These are phyloP conservation scores for Saccharomyces jurei DNA, from an alignment of 805 yeast genomes.

Conservation along the genomic window DNA sequence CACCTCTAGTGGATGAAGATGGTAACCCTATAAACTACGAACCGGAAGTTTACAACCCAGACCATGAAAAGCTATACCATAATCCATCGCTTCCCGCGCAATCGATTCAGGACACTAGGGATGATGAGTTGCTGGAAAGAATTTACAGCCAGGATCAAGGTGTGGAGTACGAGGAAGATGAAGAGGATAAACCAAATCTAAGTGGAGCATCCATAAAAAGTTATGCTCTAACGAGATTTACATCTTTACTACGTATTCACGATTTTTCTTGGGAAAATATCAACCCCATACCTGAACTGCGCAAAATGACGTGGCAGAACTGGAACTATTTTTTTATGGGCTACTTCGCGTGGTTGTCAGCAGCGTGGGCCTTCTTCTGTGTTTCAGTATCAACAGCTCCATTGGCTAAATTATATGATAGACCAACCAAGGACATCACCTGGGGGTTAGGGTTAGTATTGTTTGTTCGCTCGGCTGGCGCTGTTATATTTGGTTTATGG, in stretches of 20 bases:
- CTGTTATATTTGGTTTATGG: constrained; percentile 53
- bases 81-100: constrained; percentile 11
- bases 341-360: constrained; percentile 62
- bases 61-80: constrained; percentile 3
- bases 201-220: constrained; percentile 5
- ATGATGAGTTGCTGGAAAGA: constrained; percentile 7
- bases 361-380: constrained; percentile 63
- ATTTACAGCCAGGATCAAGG: constrained; percentile 5
- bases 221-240: constrained; percentile 21
- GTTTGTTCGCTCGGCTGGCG: constrained; percentile 67
- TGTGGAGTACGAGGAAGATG: constrained; percentile 8
- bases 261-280: constrained; percentile 21
- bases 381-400: constrained; percentile 47
- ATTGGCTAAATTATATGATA: constrained; percentile 43
- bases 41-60: constrained; percentile 2
- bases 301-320: constrained; percentile 31
- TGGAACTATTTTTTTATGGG: constrained; percentile 59
- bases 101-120: constrained; percentile 5
- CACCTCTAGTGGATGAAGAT: constrained; percentile 2
- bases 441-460: constrained; percentile 70
- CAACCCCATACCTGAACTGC: constrained; percentile 40
- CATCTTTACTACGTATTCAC: constrained; percentile 22
- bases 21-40: constrained; percentile 1
- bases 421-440: constrained; percentile 43
- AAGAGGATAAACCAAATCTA: constrained; percentile 5